Evolutionary conservation across 2,329 filamentous ascomycete species (phyloP), one percentile per base, ranked within the genome.

Genomic region (Fusarium sp.): DNA sequence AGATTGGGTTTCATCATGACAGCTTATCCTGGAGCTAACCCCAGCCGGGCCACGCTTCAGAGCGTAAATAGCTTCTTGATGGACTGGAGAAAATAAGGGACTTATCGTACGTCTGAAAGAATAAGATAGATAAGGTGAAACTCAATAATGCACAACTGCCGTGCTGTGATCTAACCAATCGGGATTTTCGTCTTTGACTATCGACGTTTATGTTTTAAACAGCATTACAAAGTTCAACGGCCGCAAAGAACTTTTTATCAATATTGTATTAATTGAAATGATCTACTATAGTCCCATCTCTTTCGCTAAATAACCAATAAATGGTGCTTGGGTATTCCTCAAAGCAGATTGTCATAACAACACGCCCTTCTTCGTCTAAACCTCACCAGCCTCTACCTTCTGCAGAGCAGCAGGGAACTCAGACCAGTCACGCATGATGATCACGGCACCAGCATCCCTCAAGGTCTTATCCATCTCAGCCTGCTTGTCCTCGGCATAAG

Each of bases 61-160:
- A 95, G 93, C 71, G 91, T 98, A 7, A 98, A 98, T 79, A 92
- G 92, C 57, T 97, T 93, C 74, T 81, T 98, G 52, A 95, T 98
- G 89, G 86, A 86, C 58, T 83, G 81, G 79, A 75, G 76, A 45
- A 79, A 65, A 76, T 70, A 61, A 77, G 18, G 7, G 13, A 13
- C 1, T 10, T 7, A 4, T 13, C 6, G 15, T 7, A 7, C 14
- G 15, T 36, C 14, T 17, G 7, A 36, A 15, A 8, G 8, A 36
- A 7, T 7, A 36, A 36, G 17, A 17, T 36, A 7, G 3, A 36
- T 17, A 17, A 17, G 7, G 14, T 36, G 8, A 13, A 22, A 26
- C 17, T 46, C 11, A 3, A 17, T 24, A 20, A 33, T 43, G 18
- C 24, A 20, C 13, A 34, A 28, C 36, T 52, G 7, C 14, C n/a